Percentiles rank a stretch among this genome's conserved stretches.
These are phyloP conservation scores for Lodderomyces orthopsilosis DNA, from an alignment of 1,139 yeast genomes.

Conservation along the genomic window DNA sequence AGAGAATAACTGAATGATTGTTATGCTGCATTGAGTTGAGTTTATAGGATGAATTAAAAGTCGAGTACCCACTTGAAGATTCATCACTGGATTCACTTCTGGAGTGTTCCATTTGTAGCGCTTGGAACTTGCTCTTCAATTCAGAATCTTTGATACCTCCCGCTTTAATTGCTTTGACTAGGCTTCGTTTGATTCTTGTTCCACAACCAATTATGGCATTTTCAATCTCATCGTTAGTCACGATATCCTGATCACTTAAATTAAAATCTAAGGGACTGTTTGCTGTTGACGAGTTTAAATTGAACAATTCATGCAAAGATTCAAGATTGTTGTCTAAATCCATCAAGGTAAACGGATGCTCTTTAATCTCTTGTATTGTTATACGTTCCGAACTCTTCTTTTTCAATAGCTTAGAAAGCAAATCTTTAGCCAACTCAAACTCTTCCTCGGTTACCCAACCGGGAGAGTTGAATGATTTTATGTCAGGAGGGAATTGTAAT, in stretches of 20 bases:
- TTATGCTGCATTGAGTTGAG: slow-evolving; percentile 9
- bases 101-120: slow-evolving; percentile 26
- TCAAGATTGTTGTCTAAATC: slow-evolving; percentile 51
- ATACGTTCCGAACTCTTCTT: slow-evolving; percentile 72
- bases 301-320: slow-evolving; percentile 36
- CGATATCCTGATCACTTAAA: slow-evolving; percentile 24
- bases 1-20: slow-evolving; percentile 35
- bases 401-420: slow-evolving; percentile 59
- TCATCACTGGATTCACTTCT: slow-evolving; percentile 37
- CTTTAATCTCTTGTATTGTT: slow-evolving; percentile 69
- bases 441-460: slow-evolving; percentile 44
- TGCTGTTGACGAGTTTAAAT: slow-evolving; percentile 23
- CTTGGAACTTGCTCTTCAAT: slow-evolving; percentile 23
- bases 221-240: slow-evolving; percentile 67
- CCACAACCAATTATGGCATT: slow-evolving; percentile 83
- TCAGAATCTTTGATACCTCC: slow-evolving; percentile 29
- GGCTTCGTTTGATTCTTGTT: slow-evolving; percentile 56
- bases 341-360: slow-evolving; percentile 72
- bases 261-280: slow-evolving; percentile 10
- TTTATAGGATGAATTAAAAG: slow-evolving; percentile 16
- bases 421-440: slow-evolving; percentile 61
- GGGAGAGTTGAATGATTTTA: slow-evolving; percentile 38
- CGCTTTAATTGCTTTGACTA: slow-evolving; percentile 50
- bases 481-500: slow-evolving; percentile 58
- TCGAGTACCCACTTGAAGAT: slow-evolving; percentile 21